phyloP scores from a whole-genome alignment of 2,329 filamentous ascomycete species.

The Ophiostoma pallidulum region DNA sequence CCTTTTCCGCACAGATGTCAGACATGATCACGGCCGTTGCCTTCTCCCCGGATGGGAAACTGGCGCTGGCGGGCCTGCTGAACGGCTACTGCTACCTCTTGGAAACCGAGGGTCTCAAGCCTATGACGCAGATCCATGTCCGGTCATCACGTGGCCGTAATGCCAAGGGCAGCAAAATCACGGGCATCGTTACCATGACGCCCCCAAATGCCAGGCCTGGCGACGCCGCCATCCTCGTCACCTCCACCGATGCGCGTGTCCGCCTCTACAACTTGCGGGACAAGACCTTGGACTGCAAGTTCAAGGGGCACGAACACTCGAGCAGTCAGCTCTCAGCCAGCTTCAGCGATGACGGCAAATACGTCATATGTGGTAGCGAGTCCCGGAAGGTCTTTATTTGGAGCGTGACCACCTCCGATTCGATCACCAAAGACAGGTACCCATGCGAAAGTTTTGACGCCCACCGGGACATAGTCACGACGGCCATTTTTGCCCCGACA shows the following conservation, averaged over 20 bases:
- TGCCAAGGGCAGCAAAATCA: constrained; percentile 94
- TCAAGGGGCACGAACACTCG: constrained; percentile 82
- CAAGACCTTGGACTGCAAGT: constrained; percentile 77
- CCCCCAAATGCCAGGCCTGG: constrained; percentile 24
- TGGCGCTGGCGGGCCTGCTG: constrained; percentile 78
- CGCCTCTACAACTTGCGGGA: constrained; percentile 82
- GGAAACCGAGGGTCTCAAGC: constrained; percentile 82
- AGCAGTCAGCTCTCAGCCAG: constrained; percentile 83
- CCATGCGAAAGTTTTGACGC: constrained; percentile 87
- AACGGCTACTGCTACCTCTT: constrained; percentile 83
- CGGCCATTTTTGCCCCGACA: constrained; percentile 75
- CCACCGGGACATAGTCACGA: constrained; percentile 79
- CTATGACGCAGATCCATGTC: constrained; percentile 82
- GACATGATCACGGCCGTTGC: constrained; percentile 92
- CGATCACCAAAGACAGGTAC: constrained; percentile 65
- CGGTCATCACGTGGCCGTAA: constrained; percentile 86
- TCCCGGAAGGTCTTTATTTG: constrained; percentile 86
- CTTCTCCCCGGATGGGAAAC: constrained; percentile 86
- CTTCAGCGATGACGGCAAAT: constrained; percentile 77
- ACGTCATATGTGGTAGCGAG: constrained; percentile 89
- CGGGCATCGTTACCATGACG: constrained; percentile 62
- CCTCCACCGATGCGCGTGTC: constrained; percentile 89
- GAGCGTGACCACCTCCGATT: constrained; percentile 54
- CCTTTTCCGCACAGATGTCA: constrained; percentile 64
- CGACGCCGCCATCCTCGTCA: constrained; percentile 76